Evolutionary conservation across 352 stramenopile genomes (phyloP).

Genomic region (Thalassiosira livingstoniorum): DNA sequence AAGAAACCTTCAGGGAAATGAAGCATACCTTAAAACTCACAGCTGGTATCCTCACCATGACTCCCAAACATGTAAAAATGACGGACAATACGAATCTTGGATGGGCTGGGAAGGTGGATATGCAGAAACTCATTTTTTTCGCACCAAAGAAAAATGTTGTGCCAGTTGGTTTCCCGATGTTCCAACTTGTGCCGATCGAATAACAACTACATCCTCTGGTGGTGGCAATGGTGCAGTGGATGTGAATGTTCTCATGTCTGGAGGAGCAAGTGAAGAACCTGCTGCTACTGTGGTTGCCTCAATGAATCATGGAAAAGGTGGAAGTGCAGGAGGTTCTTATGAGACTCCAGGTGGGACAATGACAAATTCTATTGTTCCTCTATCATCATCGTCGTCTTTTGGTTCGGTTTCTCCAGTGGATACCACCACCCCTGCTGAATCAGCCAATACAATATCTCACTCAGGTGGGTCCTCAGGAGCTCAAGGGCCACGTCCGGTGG

Average conservation of each 20-base stretch:
- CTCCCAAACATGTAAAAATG: neutral
- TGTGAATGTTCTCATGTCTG: too few species aligned
- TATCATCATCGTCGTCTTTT: too few species aligned
- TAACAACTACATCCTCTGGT: too few species aligned
- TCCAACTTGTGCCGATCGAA: neutral
- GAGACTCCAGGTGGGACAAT: too few species aligned
- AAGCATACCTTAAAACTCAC: constrained; percentile 21
- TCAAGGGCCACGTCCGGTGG: neutral
- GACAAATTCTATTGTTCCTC: too few species aligned
- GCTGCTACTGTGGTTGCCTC: neutral
- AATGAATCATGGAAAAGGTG: neutral
- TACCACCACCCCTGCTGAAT: too few species aligned
- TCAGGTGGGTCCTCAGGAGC: neutral
- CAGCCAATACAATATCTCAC: neutral
- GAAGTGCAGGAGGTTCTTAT: neutral
- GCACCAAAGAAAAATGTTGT: constrained; percentile 18
- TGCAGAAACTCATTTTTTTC: constrained; percentile 53
- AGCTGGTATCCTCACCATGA: constrained; percentile 36
- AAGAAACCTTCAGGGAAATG: too few species aligned
- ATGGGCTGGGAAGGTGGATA: constrained; percentile 52
- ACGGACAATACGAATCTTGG: constrained; percentile 17
- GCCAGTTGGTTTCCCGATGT: constrained; percentile 35
- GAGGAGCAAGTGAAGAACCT: neutral
- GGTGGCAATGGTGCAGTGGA: neutral
- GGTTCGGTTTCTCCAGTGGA: too few species aligned